These are phyloP conservation scores for Striga asiatica DNA, from an alignment of 257 asterid species.

Conservation along the genomic window DNA sequence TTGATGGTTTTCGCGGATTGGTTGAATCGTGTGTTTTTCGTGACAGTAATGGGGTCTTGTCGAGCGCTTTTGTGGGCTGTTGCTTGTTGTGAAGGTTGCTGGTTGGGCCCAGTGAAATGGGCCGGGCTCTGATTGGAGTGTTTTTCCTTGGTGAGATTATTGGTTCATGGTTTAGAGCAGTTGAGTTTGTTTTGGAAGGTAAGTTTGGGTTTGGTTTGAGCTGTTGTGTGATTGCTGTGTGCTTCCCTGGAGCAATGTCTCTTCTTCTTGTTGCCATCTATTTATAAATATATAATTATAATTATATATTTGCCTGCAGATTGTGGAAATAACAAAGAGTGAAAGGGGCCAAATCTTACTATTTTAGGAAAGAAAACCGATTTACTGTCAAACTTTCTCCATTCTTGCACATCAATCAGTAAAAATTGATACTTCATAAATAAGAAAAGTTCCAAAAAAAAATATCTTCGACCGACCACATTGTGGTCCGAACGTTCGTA, in stretches of 20 bases:
- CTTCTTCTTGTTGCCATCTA: constrained; percentile 58
- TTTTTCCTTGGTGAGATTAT: constrained; percentile 24
- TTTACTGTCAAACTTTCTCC: too few relatives aligned
- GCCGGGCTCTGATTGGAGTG: constrained; percentile 8
- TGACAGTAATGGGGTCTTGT: constrained; percentile 25
- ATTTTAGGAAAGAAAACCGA: too few relatives aligned
- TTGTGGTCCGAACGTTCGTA: too few relatives aligned
- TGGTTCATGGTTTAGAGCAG: constrained; percentile 12
- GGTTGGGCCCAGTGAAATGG: constrained; percentile 23
- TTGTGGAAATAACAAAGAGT: background rate
- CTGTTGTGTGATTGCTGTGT: constrained; percentile 7
- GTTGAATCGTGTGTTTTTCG: constrained; percentile 20
- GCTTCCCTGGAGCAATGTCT: constrained; percentile 28
- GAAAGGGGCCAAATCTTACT: too few relatives aligned
- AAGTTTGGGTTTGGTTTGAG: constrained; percentile 18
- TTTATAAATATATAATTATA: background rate
- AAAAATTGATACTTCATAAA: too few relatives aligned
- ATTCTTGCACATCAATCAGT: too few relatives aligned
- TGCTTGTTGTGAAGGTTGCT: constrained; percentile 20
- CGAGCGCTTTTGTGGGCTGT: constrained; percentile 21
- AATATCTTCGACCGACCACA: too few relatives aligned
- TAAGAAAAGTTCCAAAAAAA: too few relatives aligned
- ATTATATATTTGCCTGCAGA: background rate
- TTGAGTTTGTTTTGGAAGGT: constrained; percentile 13
- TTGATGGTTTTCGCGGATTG: too few relatives aligned